Evolutionary conservation across 2,329 filamentous ascomycete genomes (phyloP), one percentile per base, ranked within the genome.

Genomic region (Tolypocladium amazonense): DNA sequence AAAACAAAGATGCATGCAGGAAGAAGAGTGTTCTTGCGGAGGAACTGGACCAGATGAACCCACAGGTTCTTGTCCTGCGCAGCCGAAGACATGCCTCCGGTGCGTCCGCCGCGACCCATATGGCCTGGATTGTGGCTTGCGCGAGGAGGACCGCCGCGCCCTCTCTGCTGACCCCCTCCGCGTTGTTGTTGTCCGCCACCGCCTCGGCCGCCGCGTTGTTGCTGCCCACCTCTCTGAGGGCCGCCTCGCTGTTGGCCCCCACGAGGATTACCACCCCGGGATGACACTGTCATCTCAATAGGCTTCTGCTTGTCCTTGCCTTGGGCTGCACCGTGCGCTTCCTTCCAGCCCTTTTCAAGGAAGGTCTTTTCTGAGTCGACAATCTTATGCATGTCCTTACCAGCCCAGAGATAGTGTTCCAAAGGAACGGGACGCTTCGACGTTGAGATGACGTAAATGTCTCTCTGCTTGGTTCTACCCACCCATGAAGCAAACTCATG

Each of bases 401-500:
- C 89, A 5, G 92, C 92, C 94, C 94, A 99, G 1, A 99, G 81
- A 68, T 93, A 99, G 72, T 99, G 94, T 68, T 99, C 94, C 2
- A 99, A 77, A 0, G 94, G 94, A 0, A 99, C 91, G 0, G 94
- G 94, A 61, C 94, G 85, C 73, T 99, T 99, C 0, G 92, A 88
- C 0, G 94, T 99, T 0, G 94, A 97, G 59, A 99, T 99, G 67
- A 99, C 94, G 71, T 97, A 99, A 39, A 99, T 97, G 68, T 99
- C 90, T 75, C 97, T 97, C 76, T 96, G 93, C 76, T 99, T 99
- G 0, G 94, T 99, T 57, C 94, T 84, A 14, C 94, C 94, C 30
- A 99, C 93, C 94, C 94, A 99, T 0, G 92, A 97, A 1, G 94
- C 94, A 68, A 99, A 99, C 71, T 99, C 94, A 63, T 97, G 86